These are phyloP conservation scores for Neoarthrinium moseri DNA, from an alignment of 2,329 filamentous ascomycete species.

Conservation along the genomic window DNA sequence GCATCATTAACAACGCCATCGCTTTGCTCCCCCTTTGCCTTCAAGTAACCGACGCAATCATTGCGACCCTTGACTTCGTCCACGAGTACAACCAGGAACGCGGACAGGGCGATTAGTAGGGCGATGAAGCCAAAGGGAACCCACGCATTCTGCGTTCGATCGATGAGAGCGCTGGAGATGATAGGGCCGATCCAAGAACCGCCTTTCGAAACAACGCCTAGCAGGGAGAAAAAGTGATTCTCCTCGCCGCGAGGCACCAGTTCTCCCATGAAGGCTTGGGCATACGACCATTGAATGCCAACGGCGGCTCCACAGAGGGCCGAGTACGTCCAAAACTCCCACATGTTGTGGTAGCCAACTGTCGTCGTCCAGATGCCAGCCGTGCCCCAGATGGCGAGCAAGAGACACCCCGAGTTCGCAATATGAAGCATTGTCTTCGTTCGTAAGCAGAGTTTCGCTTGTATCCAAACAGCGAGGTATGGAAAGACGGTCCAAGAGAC, in stretches of 20 bases:
- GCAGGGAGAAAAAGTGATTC: slow-evolving; percentile 3
- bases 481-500: slow-evolving; percentile 1
- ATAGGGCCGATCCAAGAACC: slow-evolving; percentile 8
- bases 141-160: slow-evolving; percentile 2
- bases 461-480: not conserved
- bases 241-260: slow-evolving; percentile 5
- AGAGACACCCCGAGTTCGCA: not conserved
- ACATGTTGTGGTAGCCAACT: slow-evolving; percentile 4
- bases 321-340: slow-evolving; percentile 3
- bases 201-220: slow-evolving; percentile 5
- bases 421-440: not conserved
- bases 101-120: not conserved
- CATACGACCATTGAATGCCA: slow-evolving; percentile 1
- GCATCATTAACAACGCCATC: too few species aligned
- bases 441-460: not conserved
- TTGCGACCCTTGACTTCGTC: not conserved
- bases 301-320: not conserved
- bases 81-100: not conserved
- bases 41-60: not conserved
- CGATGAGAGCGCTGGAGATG: slow-evolving; percentile 5
- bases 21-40: not conserved
- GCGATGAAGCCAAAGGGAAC: not conserved
- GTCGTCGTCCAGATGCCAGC: not conserved
- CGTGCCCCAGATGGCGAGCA: not conserved
- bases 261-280: slow-evolving; percentile 1